phyloP scores from a whole-genome alignment of 805 yeast genomes.

The Metschnikowia noctiluminum region DNA sequence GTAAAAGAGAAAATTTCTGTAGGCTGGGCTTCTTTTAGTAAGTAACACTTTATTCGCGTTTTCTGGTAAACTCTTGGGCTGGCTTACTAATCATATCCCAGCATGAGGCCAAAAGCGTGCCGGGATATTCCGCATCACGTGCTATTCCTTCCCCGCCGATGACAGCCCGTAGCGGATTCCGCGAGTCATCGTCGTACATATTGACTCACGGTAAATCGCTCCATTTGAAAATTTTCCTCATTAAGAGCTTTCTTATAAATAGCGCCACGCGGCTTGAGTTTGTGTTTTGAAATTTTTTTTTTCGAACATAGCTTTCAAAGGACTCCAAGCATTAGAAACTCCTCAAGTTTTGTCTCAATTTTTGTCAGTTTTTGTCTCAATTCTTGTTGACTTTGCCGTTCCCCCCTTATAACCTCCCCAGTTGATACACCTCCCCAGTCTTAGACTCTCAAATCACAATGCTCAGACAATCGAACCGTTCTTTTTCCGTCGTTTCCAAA shows the following conservation, averaged over 20 bases:
- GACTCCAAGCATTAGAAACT: too few species aligned
- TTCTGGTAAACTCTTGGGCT: too few species aligned
- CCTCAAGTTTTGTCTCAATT: too few species aligned
- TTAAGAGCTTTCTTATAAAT: slow-evolving; percentile 8
- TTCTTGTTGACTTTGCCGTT: neutral
- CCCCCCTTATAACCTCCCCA: too few species aligned
- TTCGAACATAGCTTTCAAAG: neutral
- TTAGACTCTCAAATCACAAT: too few species aligned
- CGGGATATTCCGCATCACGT: slow-evolving; percentile 1
- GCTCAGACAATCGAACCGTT: slow-evolving; percentile 19
- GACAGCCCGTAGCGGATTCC: slow-evolving; percentile 1
- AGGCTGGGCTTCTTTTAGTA: too few species aligned
- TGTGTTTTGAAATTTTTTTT: neutral
- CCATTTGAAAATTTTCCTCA: slow-evolving; percentile 10
- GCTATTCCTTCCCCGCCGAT: slow-evolving; percentile 8
- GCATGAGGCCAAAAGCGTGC: too few species aligned
- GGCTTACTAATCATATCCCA: too few species aligned
- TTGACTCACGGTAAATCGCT: slow-evolving; percentile 11
- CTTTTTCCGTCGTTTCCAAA: slow-evolving; percentile 17
- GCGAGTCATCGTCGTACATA: slow-evolving; percentile 14
- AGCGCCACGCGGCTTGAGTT: neutral
- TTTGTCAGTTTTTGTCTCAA: too few species aligned
- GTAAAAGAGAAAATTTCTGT: neutral
- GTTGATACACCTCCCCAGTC: too few species aligned
- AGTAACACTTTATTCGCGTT: too few species aligned